Percentiles rank a stretch among this genome's conserved stretches.
Conservation (phyloP, 164 flowering plant species). For the Tetracentron sinense region DNA sequence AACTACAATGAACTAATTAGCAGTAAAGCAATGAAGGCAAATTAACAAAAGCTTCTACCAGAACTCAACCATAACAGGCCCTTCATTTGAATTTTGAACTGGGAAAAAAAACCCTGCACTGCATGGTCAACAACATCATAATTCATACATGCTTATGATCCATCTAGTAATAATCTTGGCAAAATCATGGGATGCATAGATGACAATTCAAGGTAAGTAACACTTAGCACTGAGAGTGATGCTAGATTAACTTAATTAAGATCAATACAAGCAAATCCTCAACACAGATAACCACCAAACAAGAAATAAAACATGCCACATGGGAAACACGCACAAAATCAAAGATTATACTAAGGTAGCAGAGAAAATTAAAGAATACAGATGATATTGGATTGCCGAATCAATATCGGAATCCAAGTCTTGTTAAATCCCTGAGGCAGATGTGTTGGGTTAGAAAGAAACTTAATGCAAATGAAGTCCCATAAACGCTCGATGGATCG, state of each 20-base stretch:
- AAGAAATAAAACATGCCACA: too few species aligned
- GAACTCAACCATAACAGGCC: slow-evolving; percentile 16
- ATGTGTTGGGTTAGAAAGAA: slow-evolving; percentile 9
- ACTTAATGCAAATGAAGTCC: slow-evolving; percentile 6
- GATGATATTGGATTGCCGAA: too few species aligned
- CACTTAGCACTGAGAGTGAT: too few species aligned
- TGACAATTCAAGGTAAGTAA: not conserved
- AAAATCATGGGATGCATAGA: not conserved
- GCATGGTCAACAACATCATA: too few species aligned
- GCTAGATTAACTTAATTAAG: not conserved
- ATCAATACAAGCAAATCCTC: not conserved
- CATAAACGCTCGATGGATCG: slow-evolving; percentile 11
- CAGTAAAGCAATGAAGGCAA: not conserved
- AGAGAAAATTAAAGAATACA: too few species aligned
- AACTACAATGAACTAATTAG: slow-evolving; percentile 15
- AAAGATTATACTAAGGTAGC: too few species aligned
- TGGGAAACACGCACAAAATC: too few species aligned
- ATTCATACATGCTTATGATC: not conserved
- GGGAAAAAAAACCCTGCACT: not conserved
- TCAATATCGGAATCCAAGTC: too few species aligned
- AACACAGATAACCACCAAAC: not conserved
- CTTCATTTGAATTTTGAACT: slow-evolving; percentile 23
- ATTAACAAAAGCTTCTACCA: slow-evolving; percentile 9
- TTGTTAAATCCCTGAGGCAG: too few species aligned
- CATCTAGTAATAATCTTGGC: not conserved